phyloP scores from a whole-genome alignment of 73 alveolate species.

The Paramecium caudatum region DNA sequence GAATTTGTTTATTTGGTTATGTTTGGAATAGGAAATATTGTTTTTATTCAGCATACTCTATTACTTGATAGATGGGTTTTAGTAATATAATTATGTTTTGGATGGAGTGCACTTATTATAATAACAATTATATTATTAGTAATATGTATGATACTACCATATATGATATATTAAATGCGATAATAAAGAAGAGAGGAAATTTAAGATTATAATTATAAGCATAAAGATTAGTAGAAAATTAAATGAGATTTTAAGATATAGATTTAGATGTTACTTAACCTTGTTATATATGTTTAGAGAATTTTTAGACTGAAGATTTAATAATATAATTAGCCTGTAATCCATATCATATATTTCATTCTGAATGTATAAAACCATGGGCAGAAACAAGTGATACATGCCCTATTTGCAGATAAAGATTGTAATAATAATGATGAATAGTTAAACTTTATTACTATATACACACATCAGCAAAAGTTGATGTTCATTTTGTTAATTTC shows the following conservation, averaged over 20 bases:
- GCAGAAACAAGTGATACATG: constrained; percentile 59
- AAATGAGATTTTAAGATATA: not conserved
- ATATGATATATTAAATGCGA: not conserved
- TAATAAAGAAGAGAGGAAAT: not conserved
- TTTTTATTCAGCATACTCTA: not conserved
- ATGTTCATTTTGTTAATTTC: constrained; percentile 12
- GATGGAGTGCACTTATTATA: not conserved
- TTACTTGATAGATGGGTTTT: constrained; percentile 3
- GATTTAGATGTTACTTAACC: not conserved
- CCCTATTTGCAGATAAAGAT: constrained; percentile 79
- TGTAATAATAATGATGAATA: constrained; percentile 4
- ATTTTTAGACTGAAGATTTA: not conserved
- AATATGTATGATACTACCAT: not conserved
- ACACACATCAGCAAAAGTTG: constrained; percentile 13
- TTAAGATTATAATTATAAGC: not conserved
- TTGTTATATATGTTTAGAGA: constrained; percentile 42
- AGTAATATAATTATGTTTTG: not conserved
- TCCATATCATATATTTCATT: constrained; percentile 80
- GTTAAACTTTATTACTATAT: constrained; percentile 35
- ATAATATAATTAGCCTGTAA: constrained; percentile 1
- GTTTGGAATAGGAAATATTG: constrained; percentile 43
- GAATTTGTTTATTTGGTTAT: constrained; percentile 28
- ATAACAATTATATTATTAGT: not conserved
- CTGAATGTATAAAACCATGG: constrained; percentile 81
- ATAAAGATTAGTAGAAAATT: not conserved